A percentile compares a stretch with the other conserved stretches of the same genome.
Conservation (phyloP, 257 asterid species). For the Fraxinus excelsior region DNA sequence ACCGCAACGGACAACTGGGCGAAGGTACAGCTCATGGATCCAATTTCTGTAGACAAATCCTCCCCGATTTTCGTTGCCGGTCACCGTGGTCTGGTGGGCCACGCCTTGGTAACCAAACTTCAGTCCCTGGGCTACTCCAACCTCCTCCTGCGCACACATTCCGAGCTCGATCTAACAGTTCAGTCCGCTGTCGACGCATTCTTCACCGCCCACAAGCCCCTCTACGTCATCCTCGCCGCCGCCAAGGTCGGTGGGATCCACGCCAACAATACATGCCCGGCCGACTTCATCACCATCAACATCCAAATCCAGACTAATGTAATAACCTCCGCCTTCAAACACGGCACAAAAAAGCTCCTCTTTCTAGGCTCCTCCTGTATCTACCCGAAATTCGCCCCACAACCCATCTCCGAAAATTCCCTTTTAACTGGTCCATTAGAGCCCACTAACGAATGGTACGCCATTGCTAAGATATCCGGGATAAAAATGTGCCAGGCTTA, state of each 20-base stretch:
- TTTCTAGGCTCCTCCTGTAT: constrained; percentile 94
- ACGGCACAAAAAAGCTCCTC: constrained; percentile 58
- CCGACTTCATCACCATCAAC: constrained; percentile 86
- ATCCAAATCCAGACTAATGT: constrained; percentile 92
- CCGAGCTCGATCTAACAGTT: constrained; percentile 83
- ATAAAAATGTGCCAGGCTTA: constrained; percentile 90
- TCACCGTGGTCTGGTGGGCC: constrained; percentile 93
- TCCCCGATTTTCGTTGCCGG: constrained; percentile 81
- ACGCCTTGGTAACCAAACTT: constrained; percentile 77
- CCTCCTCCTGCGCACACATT: constrained; percentile 78
- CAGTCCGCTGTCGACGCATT: constrained; percentile 80
- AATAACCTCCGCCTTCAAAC: constrained; percentile 64
- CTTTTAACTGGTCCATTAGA: constrained; percentile 78
- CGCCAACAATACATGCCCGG: constrained; percentile 89
- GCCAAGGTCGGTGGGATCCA: constrained; percentile 97
- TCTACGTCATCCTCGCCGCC: constrained; percentile 81
- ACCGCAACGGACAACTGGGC: too few species aligned
- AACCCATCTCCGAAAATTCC: constrained; percentile 82
- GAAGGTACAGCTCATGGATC: constrained; percentile 29
- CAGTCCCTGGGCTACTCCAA: constrained; percentile 56
- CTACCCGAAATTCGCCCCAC: constrained; percentile 93
- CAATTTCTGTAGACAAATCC: constrained; percentile 44
- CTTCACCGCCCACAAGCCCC: constrained; percentile 69
- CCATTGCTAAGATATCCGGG: constrained; percentile 88
- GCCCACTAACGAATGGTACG: constrained; percentile 92